phyloP scores from a whole-genome alignment of 176 grass and related monocot genomes.

The barley (Hordeum vulgare) region DNA sequence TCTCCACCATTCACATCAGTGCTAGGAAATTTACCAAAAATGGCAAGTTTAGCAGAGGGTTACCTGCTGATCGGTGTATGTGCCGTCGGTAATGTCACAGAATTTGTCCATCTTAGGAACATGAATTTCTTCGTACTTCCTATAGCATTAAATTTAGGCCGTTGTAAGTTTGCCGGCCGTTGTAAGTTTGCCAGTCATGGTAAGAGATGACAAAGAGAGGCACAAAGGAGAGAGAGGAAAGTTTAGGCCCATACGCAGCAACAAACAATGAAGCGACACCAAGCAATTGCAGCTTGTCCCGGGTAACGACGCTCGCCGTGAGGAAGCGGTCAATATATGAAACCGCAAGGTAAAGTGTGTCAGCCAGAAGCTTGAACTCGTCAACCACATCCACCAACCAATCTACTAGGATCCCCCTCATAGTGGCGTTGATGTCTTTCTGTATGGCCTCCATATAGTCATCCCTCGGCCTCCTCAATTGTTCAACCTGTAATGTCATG shows the following conservation, averaged over 20 bases:
- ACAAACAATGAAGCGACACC: constrained; percentile 39
- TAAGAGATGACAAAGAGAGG: not conserved
- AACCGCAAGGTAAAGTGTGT: constrained; percentile 42
- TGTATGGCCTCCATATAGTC: constrained; percentile 37
- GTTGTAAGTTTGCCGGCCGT: not conserved
- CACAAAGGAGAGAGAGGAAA: not conserved
- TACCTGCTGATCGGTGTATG: constrained; percentile 52
- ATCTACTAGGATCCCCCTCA: constrained; percentile 49
- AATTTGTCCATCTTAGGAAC: constrained; percentile 23
- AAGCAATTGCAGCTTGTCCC: constrained; percentile 44
- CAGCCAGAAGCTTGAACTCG: constrained; percentile 41
- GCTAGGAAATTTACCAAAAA: constrained; percentile 7
- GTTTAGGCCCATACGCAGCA: constrained; percentile 38
- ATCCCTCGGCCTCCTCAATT: constrained; percentile 28
- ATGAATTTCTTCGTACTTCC: constrained; percentile 54
- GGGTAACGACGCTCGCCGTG: not conserved
- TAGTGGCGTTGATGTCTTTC: constrained; percentile 23
- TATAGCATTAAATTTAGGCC: constrained; percentile 21
- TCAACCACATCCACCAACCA: constrained; percentile 50
- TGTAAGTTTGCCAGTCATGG: not conserved
- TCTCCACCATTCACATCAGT: not conserved
- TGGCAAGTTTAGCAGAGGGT: not conserved
- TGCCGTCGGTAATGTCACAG: constrained; percentile 27
- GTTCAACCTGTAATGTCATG: constrained; percentile 10
- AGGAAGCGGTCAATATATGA: constrained; percentile 52